These are phyloP conservation scores for Castanopsis chinensis DNA, from an alignment of 306 rosid species.

Conservation along the genomic window DNA sequence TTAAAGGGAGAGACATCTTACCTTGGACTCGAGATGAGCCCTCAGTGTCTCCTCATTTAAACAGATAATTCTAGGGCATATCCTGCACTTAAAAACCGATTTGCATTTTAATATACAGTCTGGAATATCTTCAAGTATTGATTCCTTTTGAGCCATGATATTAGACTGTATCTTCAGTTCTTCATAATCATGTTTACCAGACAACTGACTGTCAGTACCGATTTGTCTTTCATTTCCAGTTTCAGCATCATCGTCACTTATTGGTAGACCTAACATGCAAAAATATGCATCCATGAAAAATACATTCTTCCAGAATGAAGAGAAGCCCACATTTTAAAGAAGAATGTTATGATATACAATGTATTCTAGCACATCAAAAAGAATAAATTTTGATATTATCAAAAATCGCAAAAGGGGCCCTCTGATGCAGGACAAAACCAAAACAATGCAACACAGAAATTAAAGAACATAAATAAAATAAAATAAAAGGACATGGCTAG, in stretches of 20 bases:
- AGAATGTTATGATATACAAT: not conserved
- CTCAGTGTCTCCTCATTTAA: constrained; percentile 72
- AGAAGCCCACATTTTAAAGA: not conserved
- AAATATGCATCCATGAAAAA: constrained; percentile 19
- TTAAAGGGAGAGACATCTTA: constrained; percentile 20
- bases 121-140: constrained; percentile 32
- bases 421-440: too few relatives aligned
- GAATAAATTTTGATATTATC: not conserved
- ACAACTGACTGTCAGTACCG: constrained; percentile 21
- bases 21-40: constrained; percentile 91
- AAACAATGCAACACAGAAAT: too few relatives aligned
- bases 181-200: constrained; percentile 32
- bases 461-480: too few relatives aligned
- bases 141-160: constrained; percentile 23
- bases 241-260: constrained; percentile 54
- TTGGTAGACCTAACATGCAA: constrained; percentile 40
- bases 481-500: too few relatives aligned
- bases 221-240: constrained; percentile 31
- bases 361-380: not conserved
- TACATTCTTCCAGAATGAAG: constrained; percentile 9
- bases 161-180: constrained; percentile 27
- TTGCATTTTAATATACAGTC: constrained; percentile 55
- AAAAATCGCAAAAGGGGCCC: too few relatives aligned
- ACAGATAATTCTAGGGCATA: constrained; percentile 85
- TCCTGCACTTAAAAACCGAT: constrained; percentile 84